Evolutionary conservation across 1,139 yeast genomes (phyloP).

Genomic region (Yamadazyma taylorii): DNA sequence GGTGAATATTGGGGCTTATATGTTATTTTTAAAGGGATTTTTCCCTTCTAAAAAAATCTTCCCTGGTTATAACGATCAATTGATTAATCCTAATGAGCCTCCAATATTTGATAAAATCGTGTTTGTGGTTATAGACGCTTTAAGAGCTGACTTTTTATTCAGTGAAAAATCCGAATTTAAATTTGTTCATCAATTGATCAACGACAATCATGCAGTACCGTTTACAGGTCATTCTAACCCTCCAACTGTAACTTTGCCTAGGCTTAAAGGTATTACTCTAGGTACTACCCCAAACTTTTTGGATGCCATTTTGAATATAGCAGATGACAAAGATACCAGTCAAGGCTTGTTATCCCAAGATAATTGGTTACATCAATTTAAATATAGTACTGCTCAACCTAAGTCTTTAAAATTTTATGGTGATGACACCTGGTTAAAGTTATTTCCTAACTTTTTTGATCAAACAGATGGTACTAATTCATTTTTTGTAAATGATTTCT

Average conservation of each 20-base stretch:
- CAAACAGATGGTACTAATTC: slow-evolving; percentile 86
- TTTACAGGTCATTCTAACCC: slow-evolving; percentile 90
- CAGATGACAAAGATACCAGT: slow-evolving; percentile 79
- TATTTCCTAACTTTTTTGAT: slow-evolving; percentile 69
- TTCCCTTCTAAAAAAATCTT: slow-evolving; percentile 82
- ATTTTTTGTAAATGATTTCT: slow-evolving; percentile 90
- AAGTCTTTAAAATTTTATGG: slow-evolving; percentile 78
- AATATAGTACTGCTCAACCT: slow-evolving; percentile 28
- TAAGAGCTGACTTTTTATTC: slow-evolving; percentile 84
- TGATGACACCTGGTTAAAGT: slow-evolving; percentile 95
- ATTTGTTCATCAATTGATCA: slow-evolving; percentile 66
- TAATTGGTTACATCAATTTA: slow-evolving; percentile 80
- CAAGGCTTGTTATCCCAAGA: slow-evolving; percentile 77
- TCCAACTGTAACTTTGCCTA: slow-evolving; percentile 80
- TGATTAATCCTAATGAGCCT: slow-evolving; percentile 15
- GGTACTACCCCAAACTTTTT: slow-evolving; percentile 80
- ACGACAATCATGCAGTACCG: slow-evolving; percentile 72
- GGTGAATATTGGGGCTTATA: slow-evolving; percentile 22
- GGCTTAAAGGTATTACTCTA: slow-evolving; percentile 76
- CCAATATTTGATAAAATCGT: slow-evolving; percentile 69
- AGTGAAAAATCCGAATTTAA: slow-evolving; percentile 61
- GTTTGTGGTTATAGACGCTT: slow-evolving; percentile 88
- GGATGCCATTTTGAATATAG: slow-evolving; percentile 89
- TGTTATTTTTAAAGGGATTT: slow-evolving; percentile 75
- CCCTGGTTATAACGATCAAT: slow-evolving; percentile 51